Evolutionary conservation across 352 stramenopile species (phyloP), one percentile per base, ranked within the genome.

Genomic region (Thalassiosira hispida): DNA sequence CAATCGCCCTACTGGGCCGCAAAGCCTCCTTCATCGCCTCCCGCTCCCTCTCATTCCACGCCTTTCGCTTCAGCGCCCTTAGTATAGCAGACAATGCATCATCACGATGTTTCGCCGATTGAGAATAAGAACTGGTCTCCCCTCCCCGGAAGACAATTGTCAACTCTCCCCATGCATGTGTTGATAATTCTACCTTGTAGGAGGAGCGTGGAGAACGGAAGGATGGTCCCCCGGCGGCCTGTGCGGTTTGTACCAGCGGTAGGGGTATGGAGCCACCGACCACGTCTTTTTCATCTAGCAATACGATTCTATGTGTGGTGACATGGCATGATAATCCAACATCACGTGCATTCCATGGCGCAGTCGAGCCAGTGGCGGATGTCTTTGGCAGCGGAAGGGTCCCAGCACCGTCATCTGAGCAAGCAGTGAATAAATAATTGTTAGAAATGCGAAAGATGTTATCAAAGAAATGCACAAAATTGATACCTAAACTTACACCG

Each of bases 271-370:
- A 92, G 44, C 71, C 86, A 71, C 20, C 84, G 53, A 74, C 63
- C 31, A 20, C n/a, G 18, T 69, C 25, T 53, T 61, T 55, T 62
- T 83, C 67, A 61, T 82, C 42, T 27, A 79, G 57, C n/a, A 93
- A 79, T 18, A 94, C 80, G 20, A 92, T 80, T 20, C 89, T 72
- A 83, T 94, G 89, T 20, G 89, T 94, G 3, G 89, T 92, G 16
- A 94, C 55, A 18, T 80, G 79, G 40, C 85, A 52, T 0, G 59
- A 74, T 27, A 91, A 61, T 56, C 81, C 42, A 0, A 27, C 27
- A 23, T 85, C 77, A 27, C 72, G 40, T 65, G 81, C 57, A 47
- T 79, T 84, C 88, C 88, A 93, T 16, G 38, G 14, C 35, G 42
- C 42, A 11, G 33, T 14, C 7, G 22, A 11, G 8, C 29, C 62